Conservation (phyloP, 2,329 filamentous ascomycete species). For the Escovopsis sp. region DNA sequence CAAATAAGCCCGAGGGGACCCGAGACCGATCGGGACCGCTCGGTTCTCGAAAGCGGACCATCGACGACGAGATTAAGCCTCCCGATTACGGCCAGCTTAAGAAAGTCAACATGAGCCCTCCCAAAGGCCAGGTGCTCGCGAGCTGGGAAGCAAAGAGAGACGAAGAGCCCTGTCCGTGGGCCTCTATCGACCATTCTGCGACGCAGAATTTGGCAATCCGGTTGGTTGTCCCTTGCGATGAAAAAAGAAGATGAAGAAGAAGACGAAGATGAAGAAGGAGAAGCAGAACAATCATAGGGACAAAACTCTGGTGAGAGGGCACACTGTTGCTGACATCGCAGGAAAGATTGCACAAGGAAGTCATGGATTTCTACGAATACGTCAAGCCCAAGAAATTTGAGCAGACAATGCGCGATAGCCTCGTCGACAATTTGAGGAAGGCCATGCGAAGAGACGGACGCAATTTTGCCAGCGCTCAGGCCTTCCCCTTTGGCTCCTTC, state of each 20-base stretch:
- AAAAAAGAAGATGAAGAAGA: too few relatives aligned
- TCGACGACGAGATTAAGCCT: conserved; percentile 50
- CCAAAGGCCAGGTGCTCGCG: conserved; percentile 32
- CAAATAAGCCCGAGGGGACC: conserved; percentile 2
- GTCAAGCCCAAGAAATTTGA: conserved; percentile 68
- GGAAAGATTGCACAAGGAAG: conserved; percentile 69
- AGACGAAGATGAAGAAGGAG: too few relatives aligned
- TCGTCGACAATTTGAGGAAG: conserved; percentile 53
- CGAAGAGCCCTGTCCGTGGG: conserved; percentile 47
- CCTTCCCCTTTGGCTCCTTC: conserved; percentile 83
- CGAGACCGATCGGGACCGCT: conserved; percentile 28
- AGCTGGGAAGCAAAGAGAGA: conserved; percentile 33
- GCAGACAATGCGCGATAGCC: conserved; percentile 52
- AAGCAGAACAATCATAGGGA: background rate
- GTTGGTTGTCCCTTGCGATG: too few relatives aligned
- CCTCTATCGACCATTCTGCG: conserved; percentile 35
- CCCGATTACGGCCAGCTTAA: conserved; percentile 37
- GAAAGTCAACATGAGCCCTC: conserved; percentile 31
- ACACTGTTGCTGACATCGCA: background rate
- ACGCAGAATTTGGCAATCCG: conserved; percentile 39
- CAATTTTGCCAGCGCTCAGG: conserved; percentile 43
- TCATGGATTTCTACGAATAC: conserved; percentile 76
- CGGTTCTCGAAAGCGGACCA: conserved; percentile 59
- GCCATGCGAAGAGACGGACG: conserved; percentile 35
- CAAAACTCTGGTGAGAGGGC: background rate